Conservation (phyloP, 148 eudicot species). For the Agrostemma githago region DNA sequence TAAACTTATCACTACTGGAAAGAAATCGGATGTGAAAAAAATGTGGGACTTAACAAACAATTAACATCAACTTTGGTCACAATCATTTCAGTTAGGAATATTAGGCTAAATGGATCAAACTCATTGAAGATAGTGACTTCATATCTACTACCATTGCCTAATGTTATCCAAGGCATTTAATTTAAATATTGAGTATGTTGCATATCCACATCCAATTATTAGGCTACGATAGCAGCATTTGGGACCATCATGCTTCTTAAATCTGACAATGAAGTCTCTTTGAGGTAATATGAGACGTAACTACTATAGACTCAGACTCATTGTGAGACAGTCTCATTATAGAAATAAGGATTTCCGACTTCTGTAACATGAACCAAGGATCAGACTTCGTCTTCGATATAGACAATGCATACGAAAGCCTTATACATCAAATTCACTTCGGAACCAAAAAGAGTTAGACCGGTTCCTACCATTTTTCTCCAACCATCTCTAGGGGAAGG, state of each 20-base stretch:
- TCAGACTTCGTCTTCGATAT: no score
- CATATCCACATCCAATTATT: not conserved
- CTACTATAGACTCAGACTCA: no score
- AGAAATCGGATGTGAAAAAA: constrained; percentile 5
- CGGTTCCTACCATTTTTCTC: no score
- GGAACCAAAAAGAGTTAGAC: no score
- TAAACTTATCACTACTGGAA: no score
- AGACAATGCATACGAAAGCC: no score
- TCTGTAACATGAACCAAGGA: no score
- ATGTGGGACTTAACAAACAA: not conserved
- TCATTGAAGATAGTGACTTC: constrained; percentile 8
- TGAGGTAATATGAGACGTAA: no score
- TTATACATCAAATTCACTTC: no score
- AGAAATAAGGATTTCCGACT: no score
- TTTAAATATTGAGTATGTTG: not conserved
- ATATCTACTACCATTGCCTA: constrained; percentile 11
- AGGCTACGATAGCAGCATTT: constrained; percentile 9
- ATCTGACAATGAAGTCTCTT: no score
- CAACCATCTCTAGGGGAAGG: not conserved
- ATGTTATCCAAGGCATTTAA: not conserved
- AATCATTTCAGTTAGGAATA: not conserved
- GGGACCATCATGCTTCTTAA: not conserved
- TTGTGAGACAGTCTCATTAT: no score
- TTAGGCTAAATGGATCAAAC: not conserved
- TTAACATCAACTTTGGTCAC: not conserved